Conservation (phyloP, 169 alveolate species). For the Cryptosporidium parvum region DNA sequence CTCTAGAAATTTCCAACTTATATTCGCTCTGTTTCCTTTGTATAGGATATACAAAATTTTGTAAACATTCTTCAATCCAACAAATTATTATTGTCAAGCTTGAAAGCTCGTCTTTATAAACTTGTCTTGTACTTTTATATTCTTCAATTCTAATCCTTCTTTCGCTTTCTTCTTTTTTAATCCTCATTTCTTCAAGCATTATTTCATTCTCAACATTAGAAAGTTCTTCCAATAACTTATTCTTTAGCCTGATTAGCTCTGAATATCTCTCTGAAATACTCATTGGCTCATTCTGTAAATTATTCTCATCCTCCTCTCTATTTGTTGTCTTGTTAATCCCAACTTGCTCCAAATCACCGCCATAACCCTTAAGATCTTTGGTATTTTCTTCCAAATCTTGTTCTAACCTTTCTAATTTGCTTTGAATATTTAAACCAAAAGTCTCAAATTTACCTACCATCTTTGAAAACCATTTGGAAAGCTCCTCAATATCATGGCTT, state of each 20-base stretch:
- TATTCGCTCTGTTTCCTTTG: conserved; percentile 27
- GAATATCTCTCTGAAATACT: conserved; percentile 13
- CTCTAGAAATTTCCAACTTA: conserved; percentile 26
- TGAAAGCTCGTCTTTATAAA: conserved; percentile 41
- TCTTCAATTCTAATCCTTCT: conserved; percentile 11
- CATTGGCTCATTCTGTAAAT: neutral
- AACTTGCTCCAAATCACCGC: neutral
- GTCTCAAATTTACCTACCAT: conserved; percentile 12
- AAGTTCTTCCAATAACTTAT: conserved; percentile 33
- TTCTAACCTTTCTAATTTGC: conserved; percentile 41
- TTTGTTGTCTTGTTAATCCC: neutral
- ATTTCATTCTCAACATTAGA: conserved; percentile 40
- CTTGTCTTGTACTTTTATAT: conserved; percentile 4
- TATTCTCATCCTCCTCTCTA: neutral
- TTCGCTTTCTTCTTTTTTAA: conserved; percentile 60
- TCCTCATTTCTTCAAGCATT: conserved; percentile 21
- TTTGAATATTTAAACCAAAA: conserved; percentile 54
- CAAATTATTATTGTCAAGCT: conserved; percentile 53
- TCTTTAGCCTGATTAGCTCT: conserved; percentile 11
- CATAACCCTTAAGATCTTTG: neutral
- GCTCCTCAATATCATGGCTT: conserved; percentile 31
- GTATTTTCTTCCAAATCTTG: conserved; percentile 8
- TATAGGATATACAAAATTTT: conserved; percentile 28
- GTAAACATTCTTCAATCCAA: conserved; percentile 60
- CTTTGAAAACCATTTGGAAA: conserved; percentile 17